Percentiles rank a stretch among this genome's conserved stretches.
phyloP scores from a whole-genome alignment of 106 monocot species.

The Ottelia alismoides region DNA sequence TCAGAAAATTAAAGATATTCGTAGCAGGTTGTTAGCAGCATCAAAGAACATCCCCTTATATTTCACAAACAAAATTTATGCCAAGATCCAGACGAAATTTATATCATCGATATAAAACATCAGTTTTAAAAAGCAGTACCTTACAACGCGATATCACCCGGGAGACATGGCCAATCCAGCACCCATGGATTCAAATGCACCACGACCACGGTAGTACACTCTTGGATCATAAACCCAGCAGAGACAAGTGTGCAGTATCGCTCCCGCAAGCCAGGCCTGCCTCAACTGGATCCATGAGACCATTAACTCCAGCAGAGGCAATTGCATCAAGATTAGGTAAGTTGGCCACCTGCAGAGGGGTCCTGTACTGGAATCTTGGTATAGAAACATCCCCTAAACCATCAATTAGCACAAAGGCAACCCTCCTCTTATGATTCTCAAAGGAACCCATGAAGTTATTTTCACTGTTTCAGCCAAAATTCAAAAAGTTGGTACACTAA shows the following conservation, averaged over 20 bases:
- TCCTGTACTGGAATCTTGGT: conserved; percentile 39
- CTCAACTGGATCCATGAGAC: conserved; percentile 96
- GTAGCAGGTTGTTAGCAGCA: too few relatives aligned
- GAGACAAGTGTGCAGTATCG: conserved; percentile 90
- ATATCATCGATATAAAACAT: neutral
- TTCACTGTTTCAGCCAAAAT: too few relatives aligned
- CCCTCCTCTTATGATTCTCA: conserved; percentile 39
- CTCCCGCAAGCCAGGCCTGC: conserved; percentile 90
- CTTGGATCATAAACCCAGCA: conserved; percentile 90
- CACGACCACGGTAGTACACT: conserved; percentile 81
- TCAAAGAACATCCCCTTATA: too few relatives aligned
- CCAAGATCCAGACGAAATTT: neutral
- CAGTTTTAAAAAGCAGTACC: conserved; percentile 28
- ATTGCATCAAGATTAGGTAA: conserved; percentile 71
- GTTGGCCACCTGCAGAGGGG: conserved; percentile 61
- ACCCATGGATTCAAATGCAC: conserved; percentile 98
- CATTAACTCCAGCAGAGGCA: conserved; percentile 79
- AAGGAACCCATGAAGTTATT: conserved; percentile 13
- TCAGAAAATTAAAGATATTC: too few relatives aligned
- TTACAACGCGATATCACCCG: conserved; percentile 97
- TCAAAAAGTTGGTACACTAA: too few relatives aligned
- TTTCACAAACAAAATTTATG: too few relatives aligned
- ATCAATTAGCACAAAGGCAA: conserved; percentile 81
- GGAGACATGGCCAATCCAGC: conserved; percentile 96
- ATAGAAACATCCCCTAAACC: conserved; percentile 86